These are phyloP conservation scores for Scutellaria barbata DNA, from an alignment of 257 asterid genomes.

Conservation along the genomic window DNA sequence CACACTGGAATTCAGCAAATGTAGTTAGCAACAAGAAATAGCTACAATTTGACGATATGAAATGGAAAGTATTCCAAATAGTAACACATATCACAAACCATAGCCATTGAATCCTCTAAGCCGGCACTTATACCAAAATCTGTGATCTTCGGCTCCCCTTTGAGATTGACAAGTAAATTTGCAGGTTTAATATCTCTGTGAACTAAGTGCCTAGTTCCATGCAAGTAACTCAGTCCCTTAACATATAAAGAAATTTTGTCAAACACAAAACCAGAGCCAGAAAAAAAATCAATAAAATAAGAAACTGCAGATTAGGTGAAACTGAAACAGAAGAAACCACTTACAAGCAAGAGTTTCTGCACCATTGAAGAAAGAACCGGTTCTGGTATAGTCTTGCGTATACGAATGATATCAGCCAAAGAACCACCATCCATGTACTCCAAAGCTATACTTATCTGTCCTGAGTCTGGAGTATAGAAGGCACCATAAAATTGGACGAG, in stretches of 20 bases:
- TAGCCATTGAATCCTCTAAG: conserved; percentile 94
- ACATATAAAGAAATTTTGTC: conserved; percentile 38
- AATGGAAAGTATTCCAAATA: not conserved
- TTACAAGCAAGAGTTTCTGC: conserved; percentile 82
- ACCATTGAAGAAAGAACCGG: conserved; percentile 80
- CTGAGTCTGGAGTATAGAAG: conserved; percentile 95
- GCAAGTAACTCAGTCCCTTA: conserved; percentile 91
- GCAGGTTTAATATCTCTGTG: conserved; percentile 99
- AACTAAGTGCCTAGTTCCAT: conserved; percentile 92
- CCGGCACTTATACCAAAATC: conserved; percentile 99
- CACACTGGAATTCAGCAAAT: conserved; percentile 67
- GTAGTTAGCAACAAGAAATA: conserved; percentile 37
- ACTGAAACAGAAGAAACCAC: conserved; percentile 36
- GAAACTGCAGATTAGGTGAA: not conserved
- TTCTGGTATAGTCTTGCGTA: conserved; percentile 75
- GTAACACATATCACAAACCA: conserved; percentile 61
- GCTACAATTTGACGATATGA: conserved; percentile 8
- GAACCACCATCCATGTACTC: conserved; percentile 99
- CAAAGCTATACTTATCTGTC: conserved; percentile 96
- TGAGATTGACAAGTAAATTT: conserved; percentile 88
- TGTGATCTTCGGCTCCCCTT: conserved; percentile 98
- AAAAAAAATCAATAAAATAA: conserved; percentile 10
- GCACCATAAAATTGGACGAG: conserved; percentile 97
- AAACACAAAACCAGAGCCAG: conserved; percentile 13
- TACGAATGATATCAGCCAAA: conserved; percentile 78